phyloP scores from a whole-genome alignment of 345 rosid genomes.

The Moringa oleifera region DNA sequence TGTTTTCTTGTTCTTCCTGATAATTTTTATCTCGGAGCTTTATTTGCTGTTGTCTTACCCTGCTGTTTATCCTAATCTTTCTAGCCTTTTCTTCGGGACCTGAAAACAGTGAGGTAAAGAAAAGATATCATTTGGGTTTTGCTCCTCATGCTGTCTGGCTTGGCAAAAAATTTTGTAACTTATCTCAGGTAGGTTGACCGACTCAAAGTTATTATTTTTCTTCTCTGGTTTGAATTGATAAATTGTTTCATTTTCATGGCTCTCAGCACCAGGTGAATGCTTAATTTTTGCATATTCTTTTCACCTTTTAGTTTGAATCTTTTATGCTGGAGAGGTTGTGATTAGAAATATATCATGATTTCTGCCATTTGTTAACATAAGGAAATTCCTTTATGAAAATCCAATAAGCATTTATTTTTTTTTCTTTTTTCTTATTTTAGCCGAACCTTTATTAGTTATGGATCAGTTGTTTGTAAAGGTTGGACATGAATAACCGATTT shows the following conservation, averaged over 20 bases:
- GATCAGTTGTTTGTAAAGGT: too few species aligned
- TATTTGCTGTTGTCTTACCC: neutral
- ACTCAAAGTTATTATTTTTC: neutral
- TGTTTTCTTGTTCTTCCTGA: constrained; percentile 4
- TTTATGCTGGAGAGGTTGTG: neutral
- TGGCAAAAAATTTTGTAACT: neutral
- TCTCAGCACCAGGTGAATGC: neutral
- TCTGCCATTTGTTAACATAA: too few species aligned
- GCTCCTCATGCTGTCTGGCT: neutral
- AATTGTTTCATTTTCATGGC: neutral
- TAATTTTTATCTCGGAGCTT: constrained; percentile 5
- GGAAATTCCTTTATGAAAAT: too few species aligned
- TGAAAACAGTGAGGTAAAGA: neutral
- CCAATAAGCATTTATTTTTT: too few species aligned
- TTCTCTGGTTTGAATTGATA: neutral
- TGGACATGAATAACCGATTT: too few species aligned
- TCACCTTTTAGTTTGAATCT: neutral
- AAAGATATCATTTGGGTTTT: neutral
- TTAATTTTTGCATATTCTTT: neutral
- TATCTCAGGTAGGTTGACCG: neutral
- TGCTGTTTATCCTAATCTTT: too few species aligned
- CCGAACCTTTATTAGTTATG: too few species aligned
- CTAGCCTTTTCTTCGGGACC: constrained; percentile 1
- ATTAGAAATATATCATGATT: neutral
- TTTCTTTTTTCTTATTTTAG: too few species aligned